Conservation (phyloP, 148 eudicot species). For the Fagopyrum tataricum region DNA sequence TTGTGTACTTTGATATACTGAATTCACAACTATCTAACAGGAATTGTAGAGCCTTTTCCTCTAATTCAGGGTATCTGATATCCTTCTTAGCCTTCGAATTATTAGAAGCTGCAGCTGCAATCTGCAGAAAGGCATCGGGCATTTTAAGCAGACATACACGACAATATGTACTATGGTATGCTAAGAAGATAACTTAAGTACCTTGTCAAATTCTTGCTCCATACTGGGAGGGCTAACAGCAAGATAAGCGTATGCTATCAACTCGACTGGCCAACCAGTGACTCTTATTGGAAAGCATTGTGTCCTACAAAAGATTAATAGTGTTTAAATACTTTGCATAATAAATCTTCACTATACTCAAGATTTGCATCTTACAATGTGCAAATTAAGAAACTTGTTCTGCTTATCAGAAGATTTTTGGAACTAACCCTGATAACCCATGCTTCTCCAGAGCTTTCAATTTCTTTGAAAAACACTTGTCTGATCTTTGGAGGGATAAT, state of each 20-base stretch:
- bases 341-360: not conserved
- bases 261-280: slow-evolving; percentile 94
- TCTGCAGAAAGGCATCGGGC: slow-evolving; percentile 35
- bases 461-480: slow-evolving; percentile 74
- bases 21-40: slow-evolving; percentile 79
- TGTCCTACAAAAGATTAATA: slow-evolving; percentile 34
- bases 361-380: not conserved
- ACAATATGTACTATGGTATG: not conserved
- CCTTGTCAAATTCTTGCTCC: slow-evolving; percentile 73
- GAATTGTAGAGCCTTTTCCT: slow-evolving; percentile 72
- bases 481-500: slow-evolving; percentile 63
- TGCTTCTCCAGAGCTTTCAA: slow-evolving; percentile 65
- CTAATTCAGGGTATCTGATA: slow-evolving; percentile 66
- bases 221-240: slow-evolving; percentile 86
- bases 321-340: not conserved
- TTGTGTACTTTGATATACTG: slow-evolving; percentile 74
- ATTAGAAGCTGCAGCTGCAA: slow-evolving; percentile 91
- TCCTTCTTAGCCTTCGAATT: slow-evolving; percentile 48
- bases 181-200: slow-evolving; percentile 12
- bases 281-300: slow-evolving; percentile 79
- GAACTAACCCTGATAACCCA: slow-evolving; percentile 78
- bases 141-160: not conserved
- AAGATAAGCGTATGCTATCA: slow-evolving; percentile 91
- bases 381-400: not conserved
- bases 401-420: not conserved